These are phyloP conservation scores for Cladosporium sp. DNA, from an alignment of 2,329 filamentous ascomycete species.

Conservation along the genomic window DNA sequence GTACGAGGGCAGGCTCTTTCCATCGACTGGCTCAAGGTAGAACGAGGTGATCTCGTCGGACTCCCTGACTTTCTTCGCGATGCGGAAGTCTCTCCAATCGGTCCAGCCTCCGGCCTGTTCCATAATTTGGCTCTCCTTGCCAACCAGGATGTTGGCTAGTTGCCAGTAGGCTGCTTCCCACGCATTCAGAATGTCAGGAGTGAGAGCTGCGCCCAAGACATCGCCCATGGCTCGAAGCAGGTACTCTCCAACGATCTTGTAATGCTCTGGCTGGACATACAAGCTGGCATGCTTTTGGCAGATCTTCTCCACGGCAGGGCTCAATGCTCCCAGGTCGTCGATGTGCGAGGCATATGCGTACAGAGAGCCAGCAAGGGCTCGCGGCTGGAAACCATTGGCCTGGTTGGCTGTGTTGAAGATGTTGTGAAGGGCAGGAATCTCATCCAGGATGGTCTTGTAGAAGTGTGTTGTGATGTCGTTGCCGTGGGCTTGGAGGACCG, in stretches of 20 bases:
- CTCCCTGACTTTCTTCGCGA: constrained; percentile 65
- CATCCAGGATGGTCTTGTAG: constrained; percentile 67
- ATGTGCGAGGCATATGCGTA: constrained; percentile 72
- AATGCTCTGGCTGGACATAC: constrained; percentile 67
- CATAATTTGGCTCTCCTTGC: constrained; percentile 64
- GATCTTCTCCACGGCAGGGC: constrained; percentile 63
- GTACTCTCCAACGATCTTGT: constrained; percentile 68
- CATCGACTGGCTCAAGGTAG: constrained; percentile 65
- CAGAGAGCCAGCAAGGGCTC: constrained; percentile 68
- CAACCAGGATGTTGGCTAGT: constrained; percentile 71
- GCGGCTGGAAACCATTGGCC: constrained; percentile 64
- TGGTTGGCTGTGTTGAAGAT: constrained; percentile 74
- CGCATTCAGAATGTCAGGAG: constrained; percentile 62
- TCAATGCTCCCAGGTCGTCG: constrained; percentile 63
- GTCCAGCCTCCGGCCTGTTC: constrained; percentile 62
- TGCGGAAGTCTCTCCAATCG: constrained; percentile 66
- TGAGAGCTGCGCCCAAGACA: constrained; percentile 68
- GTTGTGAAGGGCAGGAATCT: constrained; percentile 66
- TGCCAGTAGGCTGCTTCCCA: constrained; percentile 74
- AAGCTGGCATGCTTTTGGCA: constrained; percentile 75
- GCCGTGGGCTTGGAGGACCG: constrained; percentile 67
- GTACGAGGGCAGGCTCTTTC: constrained; percentile 60
- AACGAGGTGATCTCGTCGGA: constrained; percentile 70
- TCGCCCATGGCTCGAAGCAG: constrained; percentile 66
- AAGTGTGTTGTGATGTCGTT: constrained; percentile 68